These are phyloP conservation scores for Pterocarpus santalinus DNA, from an alignment of 306 rosid genomes.

Conservation along the genomic window DNA sequence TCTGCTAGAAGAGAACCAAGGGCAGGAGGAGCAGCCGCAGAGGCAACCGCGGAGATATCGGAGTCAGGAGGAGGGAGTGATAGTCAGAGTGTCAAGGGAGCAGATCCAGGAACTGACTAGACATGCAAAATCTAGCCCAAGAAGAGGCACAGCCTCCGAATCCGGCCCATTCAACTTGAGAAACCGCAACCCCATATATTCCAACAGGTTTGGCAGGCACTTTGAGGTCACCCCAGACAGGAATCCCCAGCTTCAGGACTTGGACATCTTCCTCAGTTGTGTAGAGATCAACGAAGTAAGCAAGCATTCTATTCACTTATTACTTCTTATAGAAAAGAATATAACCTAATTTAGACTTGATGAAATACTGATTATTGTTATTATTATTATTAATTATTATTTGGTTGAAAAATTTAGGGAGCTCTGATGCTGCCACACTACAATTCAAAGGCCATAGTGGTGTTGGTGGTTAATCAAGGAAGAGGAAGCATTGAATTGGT, in stretches of 20 bases:
- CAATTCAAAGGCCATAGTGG: conserved; percentile 32
- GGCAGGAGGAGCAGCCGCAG: background rate
- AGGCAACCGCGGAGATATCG: background rate
- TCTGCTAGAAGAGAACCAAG: conserved; percentile 8
- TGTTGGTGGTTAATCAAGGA: conserved; percentile 37
- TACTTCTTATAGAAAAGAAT: too few species aligned
- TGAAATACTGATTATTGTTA: too few species aligned
- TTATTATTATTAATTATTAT: background rate
- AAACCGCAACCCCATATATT: background rate
- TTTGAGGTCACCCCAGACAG: conserved; percentile 40
- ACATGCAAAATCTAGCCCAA: conserved; percentile 31
- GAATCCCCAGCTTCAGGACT: conserved; percentile 28
- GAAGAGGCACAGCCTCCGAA: background rate
- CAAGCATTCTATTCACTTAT: too few species aligned
- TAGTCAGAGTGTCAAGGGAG: conserved; percentile 37
- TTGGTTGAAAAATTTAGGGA: conserved; percentile 34
- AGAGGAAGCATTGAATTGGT: conserved; percentile 33
- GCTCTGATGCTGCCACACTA: conserved; percentile 41
- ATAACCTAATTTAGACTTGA: too few species aligned
- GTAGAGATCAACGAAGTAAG: conserved; percentile 35
- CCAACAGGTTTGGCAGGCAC: conserved; percentile 48
- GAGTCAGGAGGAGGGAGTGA: conserved; percentile 35
- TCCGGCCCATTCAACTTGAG: conserved; percentile 49
- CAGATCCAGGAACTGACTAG: conserved; percentile 29
- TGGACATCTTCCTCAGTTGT: background rate